These are phyloP conservation scores for Ganoderma sinense DNA, from an alignment of 1,284 basidiomycete genomes.

Conservation along the genomic window DNA sequence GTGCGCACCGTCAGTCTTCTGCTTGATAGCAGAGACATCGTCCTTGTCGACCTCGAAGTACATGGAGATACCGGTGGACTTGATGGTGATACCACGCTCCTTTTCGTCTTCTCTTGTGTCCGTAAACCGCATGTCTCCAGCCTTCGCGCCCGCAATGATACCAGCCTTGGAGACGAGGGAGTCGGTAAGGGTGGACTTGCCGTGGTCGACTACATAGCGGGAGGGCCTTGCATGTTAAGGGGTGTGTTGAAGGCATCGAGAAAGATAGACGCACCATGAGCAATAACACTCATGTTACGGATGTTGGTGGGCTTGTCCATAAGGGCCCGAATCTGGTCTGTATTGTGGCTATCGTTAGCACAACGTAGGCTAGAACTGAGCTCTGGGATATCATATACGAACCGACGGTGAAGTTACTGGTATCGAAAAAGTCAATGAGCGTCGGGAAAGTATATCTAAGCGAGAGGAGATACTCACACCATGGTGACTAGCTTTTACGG, in stretches of 20 bases:
- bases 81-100: conserved; percentile 99
- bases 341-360: conserved; percentile 17
- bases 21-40: conserved; percentile 85
- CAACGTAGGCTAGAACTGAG: background rate
- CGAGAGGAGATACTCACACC: conserved; percentile 66
- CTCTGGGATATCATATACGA: conserved; percentile 43
- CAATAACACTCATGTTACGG: conserved; percentile 99
- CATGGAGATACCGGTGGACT: conserved; percentile 99
- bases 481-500: conserved; percentile 65
- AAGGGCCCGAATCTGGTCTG: conserved; percentile 89
- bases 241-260: conserved; percentile 20
- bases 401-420: conserved; percentile 90
- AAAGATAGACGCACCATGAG: conserved; percentile 72
- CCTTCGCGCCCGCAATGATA: conserved; percentile 97
- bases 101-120: conserved; percentile 99
- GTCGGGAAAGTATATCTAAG: conserved; percentile 26
- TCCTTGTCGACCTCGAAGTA: conserved; percentile 98
- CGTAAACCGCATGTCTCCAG: conserved; percentile 97
- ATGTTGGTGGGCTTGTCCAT: conserved; percentile 95
- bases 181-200: conserved; percentile 99
- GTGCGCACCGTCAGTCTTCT: conserved; percentile 87
- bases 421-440: conserved; percentile 44
- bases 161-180: conserved; percentile 99
- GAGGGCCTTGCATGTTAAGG: conserved; percentile 24
- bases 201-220: conserved; percentile 89